phyloP scores from a whole-genome alignment of 2,329 filamentous ascomycete species.

The Chaetomiaceae sp. region DNA sequence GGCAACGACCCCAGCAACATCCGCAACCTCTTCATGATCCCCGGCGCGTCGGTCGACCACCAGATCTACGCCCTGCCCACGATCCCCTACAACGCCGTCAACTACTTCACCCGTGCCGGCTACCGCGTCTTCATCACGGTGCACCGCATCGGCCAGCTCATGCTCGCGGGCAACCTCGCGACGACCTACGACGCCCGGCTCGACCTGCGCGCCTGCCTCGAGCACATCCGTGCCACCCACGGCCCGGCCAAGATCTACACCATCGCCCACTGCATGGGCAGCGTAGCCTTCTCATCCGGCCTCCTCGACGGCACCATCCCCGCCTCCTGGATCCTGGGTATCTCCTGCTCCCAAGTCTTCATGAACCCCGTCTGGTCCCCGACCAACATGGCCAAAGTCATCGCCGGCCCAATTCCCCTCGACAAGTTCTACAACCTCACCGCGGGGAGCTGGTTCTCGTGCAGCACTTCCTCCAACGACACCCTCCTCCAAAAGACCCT shows the following conservation, averaged over 20 bases:
- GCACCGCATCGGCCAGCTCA: slow-evolving; percentile 52
- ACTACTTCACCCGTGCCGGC: slow-evolving; percentile 56
- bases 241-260: slow-evolving; percentile 44
- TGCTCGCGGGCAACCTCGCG: slow-evolving; percentile 46
- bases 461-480: slow-evolving; percentile 43
- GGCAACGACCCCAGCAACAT: slow-evolving; percentile 29
- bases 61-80: slow-evolving; percentile 59
- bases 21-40: slow-evolving; percentile 55
- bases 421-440: slow-evolving; percentile 45
- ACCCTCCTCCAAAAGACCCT: slow-evolving; percentile 45
- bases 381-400: slow-evolving; percentile 53
- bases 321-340: slow-evolving; percentile 50
- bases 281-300: slow-evolving; percentile 53
- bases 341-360: slow-evolving; percentile 58
- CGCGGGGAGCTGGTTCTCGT: slow-evolving; percentile 52
- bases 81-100: slow-evolving; percentile 57
- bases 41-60: slow-evolving; percentile 59
- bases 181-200: slow-evolving; percentile 57
- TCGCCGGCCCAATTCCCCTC: slow-evolving; percentile 42
- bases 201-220: slow-evolving; percentile 53
- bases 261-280: slow-evolving; percentile 60
- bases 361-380: slow-evolving; percentile 56
- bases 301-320: slow-evolving; percentile 59
- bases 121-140: slow-evolving; percentile 56
- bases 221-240: slow-evolving; percentile 44